Percentiles rank a stretch among this genome's conserved stretches.
These are phyloP conservation scores for Aspergillus affinis DNA, from an alignment of 495 filamentous ascomycete genomes.

Conservation along the genomic window DNA sequence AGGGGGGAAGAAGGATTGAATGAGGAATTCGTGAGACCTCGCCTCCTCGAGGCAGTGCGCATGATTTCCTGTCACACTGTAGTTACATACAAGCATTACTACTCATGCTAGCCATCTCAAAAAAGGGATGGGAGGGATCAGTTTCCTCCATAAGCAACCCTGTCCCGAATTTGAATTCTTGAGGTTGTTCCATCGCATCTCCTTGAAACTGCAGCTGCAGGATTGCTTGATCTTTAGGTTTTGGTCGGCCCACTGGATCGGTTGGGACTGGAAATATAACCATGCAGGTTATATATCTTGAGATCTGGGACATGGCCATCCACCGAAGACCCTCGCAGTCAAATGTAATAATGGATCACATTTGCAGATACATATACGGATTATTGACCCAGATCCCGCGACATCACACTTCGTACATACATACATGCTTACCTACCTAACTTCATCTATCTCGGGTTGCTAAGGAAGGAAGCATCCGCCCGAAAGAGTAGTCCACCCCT, in stretches of 20 bases:
- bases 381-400: too few species aligned
- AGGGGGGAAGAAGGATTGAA: not conserved
- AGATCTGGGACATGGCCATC: not conserved
- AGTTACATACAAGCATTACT: not conserved
- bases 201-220: not conserved
- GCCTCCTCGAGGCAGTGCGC: not conserved
- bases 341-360: not conserved
- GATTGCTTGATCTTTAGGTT: not conserved
- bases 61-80: not conserved
- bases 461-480: not conserved
- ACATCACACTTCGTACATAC: too few species aligned
- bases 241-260: not conserved
- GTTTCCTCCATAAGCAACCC: not conserved
- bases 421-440: not conserved
- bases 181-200: not conserved
- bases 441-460: not conserved
- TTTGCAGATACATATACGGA: not conserved
- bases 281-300: not conserved
- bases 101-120: not conserved
- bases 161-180: not conserved
- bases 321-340: not conserved
- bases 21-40: not conserved
- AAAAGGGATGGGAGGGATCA: not conserved
- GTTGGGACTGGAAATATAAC: not conserved
- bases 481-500: constrained; percentile 11